A percentile compares a stretch with the other conserved stretches of the same genome.
Conservation (phyloP, 2,329 filamentous ascomycete species). For the Mycocentrospora acerina region DNA sequence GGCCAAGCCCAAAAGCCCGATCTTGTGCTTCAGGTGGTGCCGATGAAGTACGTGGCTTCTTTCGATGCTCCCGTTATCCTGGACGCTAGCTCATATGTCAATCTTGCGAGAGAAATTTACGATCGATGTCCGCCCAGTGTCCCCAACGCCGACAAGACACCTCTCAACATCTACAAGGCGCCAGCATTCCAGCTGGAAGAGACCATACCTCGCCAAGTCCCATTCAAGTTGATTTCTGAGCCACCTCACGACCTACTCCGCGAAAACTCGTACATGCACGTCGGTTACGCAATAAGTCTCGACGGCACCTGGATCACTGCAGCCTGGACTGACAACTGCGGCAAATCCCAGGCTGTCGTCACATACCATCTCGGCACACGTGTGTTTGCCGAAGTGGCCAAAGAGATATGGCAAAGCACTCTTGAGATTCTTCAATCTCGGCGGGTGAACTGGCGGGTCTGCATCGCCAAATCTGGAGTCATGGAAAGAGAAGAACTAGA, state of each 20-base stretch:
- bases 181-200: constrained; percentile 74
- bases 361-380: constrained; percentile 69
- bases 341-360: constrained; percentile 69
- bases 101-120: constrained; percentile 73
- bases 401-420: constrained; percentile 78
- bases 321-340: constrained; percentile 78
- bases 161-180: constrained; percentile 58
- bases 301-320: constrained; percentile 78
- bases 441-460: constrained; percentile 75
- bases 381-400: constrained; percentile 65
- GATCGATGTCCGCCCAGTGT: constrained; percentile 65
- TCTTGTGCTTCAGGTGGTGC: constrained; percentile 75
- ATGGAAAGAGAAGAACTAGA: constrained; percentile 68
- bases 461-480: constrained; percentile 69
- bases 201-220: constrained; percentile 67
- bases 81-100: constrained; percentile 59
- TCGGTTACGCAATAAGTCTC: constrained; percentile 74
- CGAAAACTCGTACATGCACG: constrained; percentile 78
- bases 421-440: constrained; percentile 69
- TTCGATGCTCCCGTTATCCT: constrained; percentile 64
- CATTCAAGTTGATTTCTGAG: constrained; percentile 69
- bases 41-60: constrained; percentile 67
- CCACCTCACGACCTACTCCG: constrained; percentile 73
- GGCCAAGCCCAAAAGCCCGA: constrained; percentile 50
- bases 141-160: constrained; percentile 38